phyloP scores from a whole-genome alignment of 306 rosid species.

The Mucuna pruriens region DNA sequence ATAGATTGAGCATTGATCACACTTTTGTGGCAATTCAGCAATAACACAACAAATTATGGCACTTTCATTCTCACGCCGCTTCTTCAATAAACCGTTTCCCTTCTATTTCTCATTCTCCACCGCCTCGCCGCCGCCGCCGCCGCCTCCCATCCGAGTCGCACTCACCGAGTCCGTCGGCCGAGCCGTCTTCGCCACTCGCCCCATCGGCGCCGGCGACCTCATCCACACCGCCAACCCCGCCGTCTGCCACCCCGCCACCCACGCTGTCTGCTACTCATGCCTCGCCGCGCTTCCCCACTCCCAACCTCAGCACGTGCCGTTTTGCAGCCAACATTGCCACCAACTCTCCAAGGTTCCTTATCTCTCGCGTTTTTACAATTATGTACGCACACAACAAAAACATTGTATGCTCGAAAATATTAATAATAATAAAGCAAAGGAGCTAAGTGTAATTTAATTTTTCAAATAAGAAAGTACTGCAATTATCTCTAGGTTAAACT shows the following conservation, averaged over 20 bases:
- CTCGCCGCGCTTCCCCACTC: constrained; percentile 50
- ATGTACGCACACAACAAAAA: too few relatives aligned
- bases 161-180: constrained; percentile 77
- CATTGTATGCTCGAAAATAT: neutral
- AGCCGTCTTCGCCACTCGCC: constrained; percentile 80
- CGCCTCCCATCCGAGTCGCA: constrained; percentile 79
- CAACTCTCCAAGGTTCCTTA: constrained; percentile 52
- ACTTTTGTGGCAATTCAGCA: too few relatives aligned
- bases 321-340: constrained; percentile 63
- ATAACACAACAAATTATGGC: constrained; percentile 35
- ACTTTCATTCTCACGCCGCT: constrained; percentile 35
- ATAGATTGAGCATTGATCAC: too few relatives aligned
- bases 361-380: neutral
- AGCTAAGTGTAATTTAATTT: neutral
- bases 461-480: neutral
- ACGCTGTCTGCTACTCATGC: constrained; percentile 69
- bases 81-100: constrained; percentile 29
- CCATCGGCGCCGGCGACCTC: constrained; percentile 72
- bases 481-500: neutral
- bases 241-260: constrained; percentile 59
- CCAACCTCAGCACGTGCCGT: constrained; percentile 38
- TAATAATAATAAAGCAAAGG: neutral
- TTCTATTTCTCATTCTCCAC: constrained; percentile 34
- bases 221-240: constrained; percentile 82
- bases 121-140: constrained; percentile 37